A percentile compares a stretch with the other conserved stretches of the same genome.
phyloP scores from a whole-genome alignment of 1,139 yeast species.

The Lodderomyces beijingensis region DNA sequence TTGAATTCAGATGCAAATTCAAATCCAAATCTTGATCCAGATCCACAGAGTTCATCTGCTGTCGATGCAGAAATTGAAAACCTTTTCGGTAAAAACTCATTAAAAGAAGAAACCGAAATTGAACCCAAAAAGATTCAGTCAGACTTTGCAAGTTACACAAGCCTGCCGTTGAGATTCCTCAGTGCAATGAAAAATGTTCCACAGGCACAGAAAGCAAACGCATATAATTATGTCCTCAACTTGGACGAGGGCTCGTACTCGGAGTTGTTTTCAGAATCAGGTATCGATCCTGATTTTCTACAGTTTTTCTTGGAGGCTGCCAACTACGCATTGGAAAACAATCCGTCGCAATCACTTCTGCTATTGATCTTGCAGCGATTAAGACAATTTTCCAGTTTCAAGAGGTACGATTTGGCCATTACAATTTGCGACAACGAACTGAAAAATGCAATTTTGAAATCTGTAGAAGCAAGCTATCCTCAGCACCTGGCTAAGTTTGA shows the following conservation, averaged over 20 bases:
- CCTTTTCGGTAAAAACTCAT: constrained; percentile 8
- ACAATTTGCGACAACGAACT: constrained; percentile 10
- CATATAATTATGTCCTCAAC: constrained; percentile 38
- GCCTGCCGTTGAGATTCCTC: constrained; percentile 26
- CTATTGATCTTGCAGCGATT: constrained; percentile 16
- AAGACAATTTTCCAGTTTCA: constrained; percentile 18
- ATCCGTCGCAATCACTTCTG: constrained; percentile 18
- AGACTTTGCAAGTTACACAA: not conserved
- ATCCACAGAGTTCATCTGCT: not conserved
- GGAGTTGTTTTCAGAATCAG: constrained; percentile 36
- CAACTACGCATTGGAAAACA: constrained; percentile 15
- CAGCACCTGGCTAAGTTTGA: constrained; percentile 5
- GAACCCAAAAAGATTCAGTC: not conserved
- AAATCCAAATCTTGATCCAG: no score
- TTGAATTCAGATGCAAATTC: no score
- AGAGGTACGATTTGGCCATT: constrained; percentile 23
- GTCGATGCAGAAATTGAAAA: constrained; percentile 14
- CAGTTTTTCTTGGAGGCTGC: constrained; percentile 50
- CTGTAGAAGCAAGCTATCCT: constrained; percentile 9
- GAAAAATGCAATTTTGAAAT: constrained; percentile 11
- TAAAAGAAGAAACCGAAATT: not conserved
- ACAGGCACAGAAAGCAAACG: constrained; percentile 23
- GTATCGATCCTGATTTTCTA: constrained; percentile 56
- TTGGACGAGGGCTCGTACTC: constrained; percentile 25
- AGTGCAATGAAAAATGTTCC: constrained; percentile 25